Evolutionary conservation across 2,329 filamentous ascomycete species (phyloP), one percentile per base, ranked within the genome.

Genomic region (Graphilbum fragrans): DNA sequence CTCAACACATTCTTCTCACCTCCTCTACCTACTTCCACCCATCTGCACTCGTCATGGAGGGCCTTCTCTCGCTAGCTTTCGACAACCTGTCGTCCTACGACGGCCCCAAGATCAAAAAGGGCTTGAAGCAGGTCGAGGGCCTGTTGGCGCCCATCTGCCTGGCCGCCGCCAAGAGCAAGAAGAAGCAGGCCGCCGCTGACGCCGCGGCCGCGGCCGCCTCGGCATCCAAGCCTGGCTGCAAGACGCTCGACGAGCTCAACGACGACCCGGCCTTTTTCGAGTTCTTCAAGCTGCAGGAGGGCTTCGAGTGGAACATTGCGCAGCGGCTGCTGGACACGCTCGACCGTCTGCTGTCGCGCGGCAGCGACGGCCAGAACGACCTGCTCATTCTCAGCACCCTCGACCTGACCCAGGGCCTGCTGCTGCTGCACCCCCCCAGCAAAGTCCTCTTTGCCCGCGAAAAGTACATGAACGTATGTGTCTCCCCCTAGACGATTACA

Each of bases 291-390:
- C 61, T 96, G 50, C 92, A 98, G 60, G 88, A 96, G 56, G 86
- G 88, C 3, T 98, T 98, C 57, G 86, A 96, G 65, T 96, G 87
- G 84, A 98, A 98, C 64, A 86, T 96, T 42, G 82, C 86, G 14
- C 79, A 86, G 63, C 80, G 87, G 46, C 71, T 96, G 46, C 80
- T 94, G 47, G 78, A 80, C 39, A 53, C 50, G 11, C 49, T 54
- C 8, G 52, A 54, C 37, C 54, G 54, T 37, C 50, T 56, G 22
- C 45, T 55, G 5, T 47, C 49, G 14, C 50, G 50, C 3, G 51
- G 52, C 34, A 52, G 49, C 38, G 50, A 55, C 23, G 85, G 83
- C 33, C 80, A 86, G 50, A 92, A 90, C 56, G 87, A 96, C 58
- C 66, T 90, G 45, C 72, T 95, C 53, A 94, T 96, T 52, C 73